A percentile compares a stretch with the other conserved stretches of the same genome.
Evolutionary conservation across 345 rosid species (phyloP).

Genomic region (Salix purpurea): DNA sequence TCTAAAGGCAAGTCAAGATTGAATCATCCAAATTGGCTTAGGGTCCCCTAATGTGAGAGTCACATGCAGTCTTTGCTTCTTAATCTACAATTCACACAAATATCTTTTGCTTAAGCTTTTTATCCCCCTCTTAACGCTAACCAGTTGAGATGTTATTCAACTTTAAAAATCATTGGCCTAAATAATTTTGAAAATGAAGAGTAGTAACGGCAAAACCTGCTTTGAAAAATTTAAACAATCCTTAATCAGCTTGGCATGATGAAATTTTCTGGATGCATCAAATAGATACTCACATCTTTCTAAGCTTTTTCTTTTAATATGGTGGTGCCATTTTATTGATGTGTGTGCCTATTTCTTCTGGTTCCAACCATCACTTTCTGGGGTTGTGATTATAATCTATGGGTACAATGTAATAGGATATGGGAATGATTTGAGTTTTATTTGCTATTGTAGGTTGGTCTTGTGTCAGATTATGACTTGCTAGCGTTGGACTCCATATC

Average conservation of each 20-base stretch:
- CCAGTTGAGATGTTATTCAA: not conserved
- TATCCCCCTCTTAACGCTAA: not conserved
- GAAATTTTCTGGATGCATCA: not conserved
- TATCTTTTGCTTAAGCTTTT: not conserved
- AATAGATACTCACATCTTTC: not conserved
- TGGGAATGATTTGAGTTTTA: conserved; percentile 9
- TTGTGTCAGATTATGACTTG: conserved; percentile 93
- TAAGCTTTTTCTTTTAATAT: not conserved
- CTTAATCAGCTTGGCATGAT: not conserved
- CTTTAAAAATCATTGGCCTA: not conserved
- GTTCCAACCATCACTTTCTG: not conserved
- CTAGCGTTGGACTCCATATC: conserved; percentile 89
- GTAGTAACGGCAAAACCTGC: not conserved
- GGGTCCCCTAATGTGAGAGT: not conserved
- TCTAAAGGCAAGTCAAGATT: not conserved
- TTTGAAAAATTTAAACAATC: not conserved
- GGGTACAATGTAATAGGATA: not conserved
- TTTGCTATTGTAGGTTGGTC: conserved; percentile 72
- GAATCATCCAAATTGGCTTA: not conserved
- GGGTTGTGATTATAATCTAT: not conserved
- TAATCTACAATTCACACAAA: not conserved
- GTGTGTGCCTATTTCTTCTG: not conserved
- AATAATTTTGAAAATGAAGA: not conserved
- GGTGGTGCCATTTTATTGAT: not conserved
- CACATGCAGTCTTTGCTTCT: not conserved